Conservation (phyloP, 2,329 filamentous ascomycete species). For the Fusarium pseudograminearum region DNA sequence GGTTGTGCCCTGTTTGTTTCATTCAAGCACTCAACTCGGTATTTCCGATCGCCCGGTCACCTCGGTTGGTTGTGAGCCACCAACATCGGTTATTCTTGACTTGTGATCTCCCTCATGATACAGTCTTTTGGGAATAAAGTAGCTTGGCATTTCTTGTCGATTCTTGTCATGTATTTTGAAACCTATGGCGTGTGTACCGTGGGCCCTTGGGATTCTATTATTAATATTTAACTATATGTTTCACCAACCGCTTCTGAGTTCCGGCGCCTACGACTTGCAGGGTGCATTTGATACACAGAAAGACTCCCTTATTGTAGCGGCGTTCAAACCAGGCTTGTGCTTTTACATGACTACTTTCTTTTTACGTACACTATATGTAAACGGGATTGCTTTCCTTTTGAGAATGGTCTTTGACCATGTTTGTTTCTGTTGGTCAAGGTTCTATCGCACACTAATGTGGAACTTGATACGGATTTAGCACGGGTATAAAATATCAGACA, state of each 20-base stretch:
- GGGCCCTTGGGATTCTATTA: conserved; percentile 29
- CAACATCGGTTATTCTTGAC: conserved; percentile 35
- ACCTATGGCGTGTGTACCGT: conserved; percentile 15
- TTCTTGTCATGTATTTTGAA: conserved; percentile 11
- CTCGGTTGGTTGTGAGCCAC: conserved; percentile 34
- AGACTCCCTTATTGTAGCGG: conserved; percentile 4
- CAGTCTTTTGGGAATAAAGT: conserved; percentile 4
- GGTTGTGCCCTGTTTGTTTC: conserved; percentile 15
- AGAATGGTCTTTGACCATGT: conserved; percentile 3
- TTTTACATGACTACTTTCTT: not conserved
- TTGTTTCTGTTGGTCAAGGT: conserved; percentile 7
- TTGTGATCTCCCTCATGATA: conserved; percentile 13
- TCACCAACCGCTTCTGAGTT: conserved; percentile 30
- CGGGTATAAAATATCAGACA: conserved; percentile 14
- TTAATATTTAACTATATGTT: conserved; percentile 31
- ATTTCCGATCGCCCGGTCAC: conserved; percentile 45
- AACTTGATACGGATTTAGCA: conserved; percentile 18
- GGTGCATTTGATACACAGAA: conserved; percentile 5
- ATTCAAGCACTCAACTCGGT: conserved; percentile 3
- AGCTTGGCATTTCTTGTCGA: conserved; percentile 18
- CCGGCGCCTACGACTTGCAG: conserved; percentile 21
- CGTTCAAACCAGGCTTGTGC: not conserved
- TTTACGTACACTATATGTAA: conserved; percentile 3
- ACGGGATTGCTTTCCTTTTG: conserved; percentile 14
- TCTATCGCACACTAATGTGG: conserved; percentile 6